Conservation (phyloP, 1,139 yeast species). For the Diutina sp. region DNA sequence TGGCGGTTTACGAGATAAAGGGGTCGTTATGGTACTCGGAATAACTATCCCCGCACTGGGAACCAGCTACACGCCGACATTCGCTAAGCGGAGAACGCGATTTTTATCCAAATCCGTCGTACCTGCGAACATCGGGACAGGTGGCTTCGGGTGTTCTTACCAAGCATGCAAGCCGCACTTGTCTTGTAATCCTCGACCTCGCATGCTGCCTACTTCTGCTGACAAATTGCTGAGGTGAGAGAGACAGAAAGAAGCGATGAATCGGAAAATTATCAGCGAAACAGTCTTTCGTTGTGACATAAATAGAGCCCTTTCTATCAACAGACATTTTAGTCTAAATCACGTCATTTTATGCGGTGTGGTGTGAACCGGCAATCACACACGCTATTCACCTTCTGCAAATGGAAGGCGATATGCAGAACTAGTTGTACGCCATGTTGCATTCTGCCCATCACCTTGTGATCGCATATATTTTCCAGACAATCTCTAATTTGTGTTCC, state of each 20-base stretch:
- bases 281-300: too few relatives aligned
- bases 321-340: too few relatives aligned
- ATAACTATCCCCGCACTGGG: neutral
- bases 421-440: neutral
- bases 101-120: neutral
- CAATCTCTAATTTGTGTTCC: too few relatives aligned
- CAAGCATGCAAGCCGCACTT: neutral
- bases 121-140: neutral
- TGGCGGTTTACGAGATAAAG: neutral
- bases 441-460: neutral
- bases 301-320: too few relatives aligned
- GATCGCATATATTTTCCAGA: neutral
- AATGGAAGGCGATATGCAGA: neutral
- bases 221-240: too few relatives aligned
- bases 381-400: neutral
- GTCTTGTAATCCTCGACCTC: too few relatives aligned
- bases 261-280: too few relatives aligned
- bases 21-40: neutral
- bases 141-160: neutral
- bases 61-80: neutral
- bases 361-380: neutral
- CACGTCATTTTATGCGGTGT: neutral
- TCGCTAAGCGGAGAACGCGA: neutral
- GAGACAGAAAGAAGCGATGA: too few relatives aligned
- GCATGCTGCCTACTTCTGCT: too few relatives aligned